Evolutionary conservation across 495 filamentous ascomycete genomes (phyloP), one percentile per base, ranked within the genome.

Genomic region (Entonaema liquescens): DNA sequence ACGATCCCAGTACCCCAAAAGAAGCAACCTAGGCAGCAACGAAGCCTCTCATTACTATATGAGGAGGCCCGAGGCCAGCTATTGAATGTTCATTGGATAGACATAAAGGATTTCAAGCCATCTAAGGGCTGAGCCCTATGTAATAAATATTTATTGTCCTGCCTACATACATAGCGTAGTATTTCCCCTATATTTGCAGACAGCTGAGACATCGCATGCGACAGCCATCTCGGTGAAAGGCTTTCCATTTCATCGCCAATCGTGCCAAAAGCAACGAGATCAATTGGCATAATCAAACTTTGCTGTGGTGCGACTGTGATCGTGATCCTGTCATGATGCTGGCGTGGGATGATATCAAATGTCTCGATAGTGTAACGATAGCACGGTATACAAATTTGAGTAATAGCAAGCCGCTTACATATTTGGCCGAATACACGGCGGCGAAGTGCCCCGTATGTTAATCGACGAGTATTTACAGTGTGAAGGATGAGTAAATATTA

Each of bases 21-120:
- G 12, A 33, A 35, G 8, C 25, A 9, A 15, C 54, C 53, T 52
- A 72, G 69, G 69, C 69, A 72, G 40, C 64, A 72, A 54, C 31
- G 64, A 49, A 35, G 28, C 55, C 11, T 59, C 23, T 21, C 21
- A 29, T 31, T 66, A 0, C 57, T 19, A 57, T 50, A 44, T 57
- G 52, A 26, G 33, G 57, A 52, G n/a, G 17, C 17, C 17, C 23
- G 29, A 40, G 38, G 21, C 33, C 62, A 23, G 26, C 42, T 62
- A 21, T 52, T n/a, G 31, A 19, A 42, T 47, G 19, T 11, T 33
- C 38, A 42, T 38, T 36, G 56, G 35, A 8, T 15, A 15, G 17
- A 47, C 17, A 13, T 12, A 21, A 19, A 15, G 36, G 36, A 59
- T 42, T 36, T 26, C 9, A 23, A 44, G 17, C 15, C 49, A 17